phyloP scores from a whole-genome alignment of 2,329 filamentous ascomycete genomes.

The Sarocladium oryzae region DNA sequence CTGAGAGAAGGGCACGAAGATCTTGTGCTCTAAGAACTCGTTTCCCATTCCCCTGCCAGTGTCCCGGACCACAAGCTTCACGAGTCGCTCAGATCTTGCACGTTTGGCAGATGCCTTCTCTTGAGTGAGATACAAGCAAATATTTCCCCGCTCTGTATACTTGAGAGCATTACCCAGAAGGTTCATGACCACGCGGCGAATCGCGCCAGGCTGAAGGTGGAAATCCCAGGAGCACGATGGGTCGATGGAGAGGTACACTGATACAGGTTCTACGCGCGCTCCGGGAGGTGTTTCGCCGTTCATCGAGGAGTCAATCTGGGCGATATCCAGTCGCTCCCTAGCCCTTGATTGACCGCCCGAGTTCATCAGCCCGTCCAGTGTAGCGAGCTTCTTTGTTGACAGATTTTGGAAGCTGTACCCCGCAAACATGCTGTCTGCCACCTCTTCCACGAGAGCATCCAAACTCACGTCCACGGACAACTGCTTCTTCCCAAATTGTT shows the following conservation, averaged over 20 bases:
- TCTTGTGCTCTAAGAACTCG: conserved; percentile 51
- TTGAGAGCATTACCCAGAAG: conserved; percentile 57
- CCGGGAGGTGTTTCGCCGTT: not conserved
- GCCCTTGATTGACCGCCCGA: not conserved
- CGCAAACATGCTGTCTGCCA: conserved; percentile 32
- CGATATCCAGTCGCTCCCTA: conserved; percentile 4
- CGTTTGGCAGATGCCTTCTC: conserved; percentile 12
- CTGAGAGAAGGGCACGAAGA: conserved; percentile 58
- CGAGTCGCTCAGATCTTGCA: conserved; percentile 19
- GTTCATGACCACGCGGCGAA: conserved; percentile 54
- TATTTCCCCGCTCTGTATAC: conserved; percentile 46
- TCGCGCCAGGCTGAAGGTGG: conserved; percentile 43
- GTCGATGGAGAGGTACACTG: conserved; percentile 45
- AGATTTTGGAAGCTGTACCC: conserved; percentile 29
- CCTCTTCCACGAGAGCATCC: conserved; percentile 28
- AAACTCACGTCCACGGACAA: conserved; percentile 27
- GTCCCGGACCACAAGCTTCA: conserved; percentile 45
- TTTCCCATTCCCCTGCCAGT: conserved; percentile 59
- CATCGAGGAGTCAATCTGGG: conserved; percentile 10
- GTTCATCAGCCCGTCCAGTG: not conserved
- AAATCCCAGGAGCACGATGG: conserved; percentile 42
- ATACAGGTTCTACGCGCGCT: too few species aligned
- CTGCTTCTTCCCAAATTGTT: conserved; percentile 25
- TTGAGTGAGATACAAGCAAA: conserved; percentile 34
- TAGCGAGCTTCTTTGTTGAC: not conserved